Evolutionary conservation across 306 rosid species (phyloP), one percentile per base, ranked within the genome.

Genomic region (Astragalus membranaceus): DNA sequence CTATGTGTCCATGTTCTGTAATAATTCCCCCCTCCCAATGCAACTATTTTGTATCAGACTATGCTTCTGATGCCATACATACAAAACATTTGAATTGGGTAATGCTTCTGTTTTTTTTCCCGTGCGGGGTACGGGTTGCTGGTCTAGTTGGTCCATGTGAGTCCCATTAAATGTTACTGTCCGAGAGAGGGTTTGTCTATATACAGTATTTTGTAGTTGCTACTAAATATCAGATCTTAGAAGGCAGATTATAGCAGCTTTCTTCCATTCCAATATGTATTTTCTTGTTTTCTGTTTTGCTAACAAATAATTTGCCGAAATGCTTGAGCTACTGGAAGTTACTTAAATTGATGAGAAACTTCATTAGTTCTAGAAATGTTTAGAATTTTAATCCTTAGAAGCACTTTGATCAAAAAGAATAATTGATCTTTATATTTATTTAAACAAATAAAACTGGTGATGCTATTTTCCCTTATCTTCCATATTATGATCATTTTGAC

Each of bases 401-500:
- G 16, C 57, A 23, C 65, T 59, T 78, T 44, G 35, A 16, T 41
- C n/a, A 50, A 33, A 55, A 23, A 51, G n/a, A 47, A 43, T 36
- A 41, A 43, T 6, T 81, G 43, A 67, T 72, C 30, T 51, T 65
- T 43, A 44, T 14, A 52, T 71, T 71, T 44, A 36, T 44, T 10
- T n/a, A 43, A 64, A 48, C 37, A 7, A 63, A 62, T 53, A 52
- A 44, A 69, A 10, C 6, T 63, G 6, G 14, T 36, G 67, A 64
- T 42, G 41, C 39, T 33, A 1, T 20, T 76, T 62, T 44, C 14
- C 33, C 51, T 62, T 42, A 60, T 81, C 62, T 79, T 60, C 10
- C 61, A 14, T 65, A 53, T 50, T 39, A 37, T 73, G 55, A 30
- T 62, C 67, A 44, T 48, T 73, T 68, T 7, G 36, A 16, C 83